These are phyloP conservation scores for Acanthamoeba healyi DNA, from an alignment of 208 protist species.

Conservation along the genomic window DNA sequence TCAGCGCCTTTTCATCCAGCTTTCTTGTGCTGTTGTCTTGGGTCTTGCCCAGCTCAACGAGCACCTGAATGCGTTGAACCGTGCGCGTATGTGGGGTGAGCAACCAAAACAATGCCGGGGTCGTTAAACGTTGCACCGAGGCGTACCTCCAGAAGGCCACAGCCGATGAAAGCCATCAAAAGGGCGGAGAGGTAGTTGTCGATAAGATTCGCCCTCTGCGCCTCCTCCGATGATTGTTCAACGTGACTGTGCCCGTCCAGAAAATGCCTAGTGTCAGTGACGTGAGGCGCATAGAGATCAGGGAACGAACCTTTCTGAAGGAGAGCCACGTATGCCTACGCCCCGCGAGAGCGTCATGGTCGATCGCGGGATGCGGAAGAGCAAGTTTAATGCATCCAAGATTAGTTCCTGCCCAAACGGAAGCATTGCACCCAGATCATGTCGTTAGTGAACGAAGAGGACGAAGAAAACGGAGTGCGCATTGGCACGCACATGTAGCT, in stretches of 20 bases:
- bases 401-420: slow-evolving; percentile 13
- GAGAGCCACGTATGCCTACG: slow-evolving; percentile 25
- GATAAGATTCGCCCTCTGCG: slow-evolving; percentile 15
- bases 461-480: neutral
- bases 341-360: slow-evolving; percentile 54
- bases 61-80: no score
- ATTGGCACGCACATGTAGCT: slow-evolving; percentile 78
- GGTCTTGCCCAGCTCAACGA: slow-evolving; percentile 77
- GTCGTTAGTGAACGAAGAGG: neutral
- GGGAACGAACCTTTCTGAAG: slow-evolving; percentile 24
- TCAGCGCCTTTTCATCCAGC: slow-evolving; percentile 72
- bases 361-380: slow-evolving; percentile 79
- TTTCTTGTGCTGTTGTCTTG: slow-evolving; percentile 20
- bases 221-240: neutral
- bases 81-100: neutral
- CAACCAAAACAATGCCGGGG: neutral
- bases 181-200: slow-evolving; percentile 82
- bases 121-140: no score
- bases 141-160: slow-evolving; percentile 78
- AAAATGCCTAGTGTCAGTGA: neutral
- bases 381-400: slow-evolving; percentile 81
- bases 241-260: neutral
- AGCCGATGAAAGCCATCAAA: slow-evolving; percentile 80
- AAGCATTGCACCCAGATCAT: neutral
- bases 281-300: neutral